Conservation (phyloP, 495 filamentous ascomycete species). For the Cercophora scortea region DNA sequence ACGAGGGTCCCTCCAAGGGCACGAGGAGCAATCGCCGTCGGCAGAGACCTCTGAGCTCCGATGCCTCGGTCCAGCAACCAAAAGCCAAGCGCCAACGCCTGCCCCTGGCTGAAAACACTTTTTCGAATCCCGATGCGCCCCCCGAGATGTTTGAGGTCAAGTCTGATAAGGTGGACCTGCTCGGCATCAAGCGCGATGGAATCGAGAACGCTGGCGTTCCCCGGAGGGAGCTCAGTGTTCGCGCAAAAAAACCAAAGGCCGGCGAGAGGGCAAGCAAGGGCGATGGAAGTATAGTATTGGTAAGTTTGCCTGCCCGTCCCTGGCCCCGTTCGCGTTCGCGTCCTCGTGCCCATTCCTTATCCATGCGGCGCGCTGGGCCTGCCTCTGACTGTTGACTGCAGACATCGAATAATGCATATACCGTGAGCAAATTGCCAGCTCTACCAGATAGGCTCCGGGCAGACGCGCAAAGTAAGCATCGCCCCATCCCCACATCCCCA, state of each 20-base stretch:
- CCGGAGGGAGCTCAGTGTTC: slow-evolving; percentile 51
- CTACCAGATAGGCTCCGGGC: slow-evolving; percentile 66
- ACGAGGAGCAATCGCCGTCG: slow-evolving; percentile 56
- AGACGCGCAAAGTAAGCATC: slow-evolving; percentile 48
- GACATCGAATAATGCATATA: slow-evolving; percentile 83
- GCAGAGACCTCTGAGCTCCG: slow-evolving; percentile 57
- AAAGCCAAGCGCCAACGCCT: slow-evolving; percentile 68
- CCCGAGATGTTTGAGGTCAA: slow-evolving; percentile 43
- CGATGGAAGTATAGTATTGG: slow-evolving; percentile 57
- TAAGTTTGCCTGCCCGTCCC: slow-evolving; percentile 29
- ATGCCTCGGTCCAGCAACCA: slow-evolving; percentile 53
- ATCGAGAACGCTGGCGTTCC: slow-evolving; percentile 29
- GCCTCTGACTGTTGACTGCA: slow-evolving; percentile 28
- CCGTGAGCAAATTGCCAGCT: slow-evolving; percentile 74
- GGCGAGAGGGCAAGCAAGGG: slow-evolving; percentile 47
- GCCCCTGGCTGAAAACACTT: slow-evolving; percentile 48
- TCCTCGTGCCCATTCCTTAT: background rate
- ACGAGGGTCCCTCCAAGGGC: slow-evolving; percentile 39
- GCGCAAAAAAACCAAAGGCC: slow-evolving; percentile 50
- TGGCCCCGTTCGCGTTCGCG: too few species aligned
- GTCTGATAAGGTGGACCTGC: slow-evolving; percentile 31
- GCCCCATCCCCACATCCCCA: background rate
- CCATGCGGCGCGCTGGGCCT: background rate
- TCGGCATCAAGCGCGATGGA: slow-evolving; percentile 35
- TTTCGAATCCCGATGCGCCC: slow-evolving; percentile 35